Base-by-base conservation (phyloP, 352 stramenopile species). In the Pythium sukuiense region DNA sequence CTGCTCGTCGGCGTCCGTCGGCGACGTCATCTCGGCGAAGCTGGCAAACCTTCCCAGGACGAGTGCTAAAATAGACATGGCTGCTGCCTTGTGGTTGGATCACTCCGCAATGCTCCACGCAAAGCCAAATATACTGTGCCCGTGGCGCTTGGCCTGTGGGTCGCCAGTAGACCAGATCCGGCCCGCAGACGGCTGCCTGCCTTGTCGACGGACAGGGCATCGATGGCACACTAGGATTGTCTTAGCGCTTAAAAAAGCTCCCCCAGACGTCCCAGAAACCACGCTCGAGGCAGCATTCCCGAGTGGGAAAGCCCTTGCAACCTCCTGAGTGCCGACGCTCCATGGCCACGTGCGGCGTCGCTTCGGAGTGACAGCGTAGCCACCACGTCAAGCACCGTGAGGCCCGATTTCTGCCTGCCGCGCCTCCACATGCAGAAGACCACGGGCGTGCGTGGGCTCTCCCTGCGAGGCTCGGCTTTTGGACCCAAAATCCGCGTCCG, bases 401-500 rank as follows among this genome's bases (percentile, higher is more conserved):
- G 53, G 7, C 35, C 46, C 65, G 46, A 54, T 49, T 24, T 48
- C 16, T 59, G 52, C 26, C 65, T 71, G 16, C 65, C 65, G 55
- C 65, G 50, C 32, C 65, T 71, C 65, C 20, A 6, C 29, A 65
- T 61, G 69, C 59, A 56, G 7, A 59, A 62, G 60, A 13, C 61
- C 57, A 41, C 27, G 57, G 45, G 37, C 39, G 55, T 62, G 67
- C 63, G 59, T 41, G 55, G 53, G 37, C 52, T 67, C 24, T 61
- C 59, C 16, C 63, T 70, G 12, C 59, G 65, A 1, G 62, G 67
- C 18, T 65, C 69, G 0, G 58, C 70, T 2, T 66, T 76, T 24
- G 62, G 65, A 3, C 50, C 65, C 29, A 71, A 67, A 30, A 45
- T 65, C 4, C 65, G 65, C 35, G 59, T 67, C 27, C 65, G 65